Conservation (phyloP, 345 rosid species). For the Lepidium africanum region DNA sequence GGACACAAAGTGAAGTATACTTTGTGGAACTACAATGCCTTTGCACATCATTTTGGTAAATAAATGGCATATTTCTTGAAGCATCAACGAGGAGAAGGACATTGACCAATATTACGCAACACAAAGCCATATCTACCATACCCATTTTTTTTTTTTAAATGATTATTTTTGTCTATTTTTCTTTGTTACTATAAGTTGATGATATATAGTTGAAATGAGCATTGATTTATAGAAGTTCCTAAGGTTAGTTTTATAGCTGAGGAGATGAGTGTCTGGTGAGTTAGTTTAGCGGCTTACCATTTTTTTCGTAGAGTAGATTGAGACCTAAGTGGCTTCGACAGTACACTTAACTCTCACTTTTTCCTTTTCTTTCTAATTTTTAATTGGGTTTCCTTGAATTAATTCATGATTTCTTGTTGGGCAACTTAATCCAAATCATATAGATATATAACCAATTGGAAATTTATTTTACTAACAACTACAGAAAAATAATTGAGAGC, state of each 20-base stretch:
- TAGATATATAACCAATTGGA: not conserved
- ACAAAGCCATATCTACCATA: not conserved
- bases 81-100: constrained; percentile 9
- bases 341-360: not conserved
- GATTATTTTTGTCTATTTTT: not conserved
- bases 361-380: not conserved
- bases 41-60: constrained; percentile 26
- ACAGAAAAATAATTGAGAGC: not conserved
- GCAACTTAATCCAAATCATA: not conserved
- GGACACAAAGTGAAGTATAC: constrained; percentile 57
- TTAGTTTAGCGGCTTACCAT: constrained; percentile 23
- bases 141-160: not conserved
- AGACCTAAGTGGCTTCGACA: constrained; percentile 20
- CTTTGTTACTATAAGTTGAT: constrained; percentile 1
- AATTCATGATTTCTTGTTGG: not conserved
- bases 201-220: not conserved
- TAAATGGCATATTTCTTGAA: constrained; percentile 12
- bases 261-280: constrained; percentile 23
- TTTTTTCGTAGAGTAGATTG: constrained; percentile 16
- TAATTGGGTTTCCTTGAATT: not conserved
- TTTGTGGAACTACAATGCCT: constrained; percentile 43
- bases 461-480: too few species aligned
- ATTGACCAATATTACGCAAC: constrained; percentile 6
- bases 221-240: constrained; percentile 12
- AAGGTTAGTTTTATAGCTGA: not conserved